A percentile compares a stretch with the other conserved stretches of the same genome.
Conservation (phyloP, 2,329 filamentous ascomycete species). For the Aspergillus felis region DNA sequence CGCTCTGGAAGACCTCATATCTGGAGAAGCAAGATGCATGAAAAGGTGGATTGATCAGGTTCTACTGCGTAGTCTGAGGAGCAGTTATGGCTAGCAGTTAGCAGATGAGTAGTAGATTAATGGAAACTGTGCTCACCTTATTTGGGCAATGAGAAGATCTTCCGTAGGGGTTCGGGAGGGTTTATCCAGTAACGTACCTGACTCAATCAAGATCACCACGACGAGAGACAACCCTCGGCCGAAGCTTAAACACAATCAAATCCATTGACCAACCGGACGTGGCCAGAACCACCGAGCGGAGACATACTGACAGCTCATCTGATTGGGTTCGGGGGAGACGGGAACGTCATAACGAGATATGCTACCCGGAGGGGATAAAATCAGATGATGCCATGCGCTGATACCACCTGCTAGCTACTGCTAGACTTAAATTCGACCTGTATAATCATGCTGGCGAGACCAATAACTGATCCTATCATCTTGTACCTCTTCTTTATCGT, state of each 20-base stretch:
- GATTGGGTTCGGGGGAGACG: neutral
- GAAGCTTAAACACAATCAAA: neutral
- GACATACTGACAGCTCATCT: neutral
- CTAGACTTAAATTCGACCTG: neutral
- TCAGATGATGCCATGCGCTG: neutral
- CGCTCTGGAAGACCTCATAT: too few relatives aligned
- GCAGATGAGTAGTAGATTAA: too few relatives aligned
- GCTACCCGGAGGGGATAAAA: neutral
- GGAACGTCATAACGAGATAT: neutral
- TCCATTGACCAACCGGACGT: neutral
- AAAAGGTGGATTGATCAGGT: too few relatives aligned
- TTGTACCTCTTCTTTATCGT: neutral
- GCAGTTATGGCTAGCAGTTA: too few relatives aligned
- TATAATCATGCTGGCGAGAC: neutral
- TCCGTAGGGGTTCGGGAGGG: too few relatives aligned
- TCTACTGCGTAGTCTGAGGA: too few relatives aligned
- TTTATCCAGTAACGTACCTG: neutral
- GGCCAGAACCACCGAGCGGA: neutral
- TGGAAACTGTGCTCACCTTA: too few relatives aligned
- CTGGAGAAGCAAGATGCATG: too few relatives aligned
- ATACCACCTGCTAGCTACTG: neutral
- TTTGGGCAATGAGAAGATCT: too few relatives aligned
- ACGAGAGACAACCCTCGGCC: too few relatives aligned
- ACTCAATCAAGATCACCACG: too few relatives aligned
- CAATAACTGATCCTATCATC: neutral